Base-by-base conservation (phyloP, 495 filamentous ascomycete species). In the Chlorociboria aeruginascens region DNA sequence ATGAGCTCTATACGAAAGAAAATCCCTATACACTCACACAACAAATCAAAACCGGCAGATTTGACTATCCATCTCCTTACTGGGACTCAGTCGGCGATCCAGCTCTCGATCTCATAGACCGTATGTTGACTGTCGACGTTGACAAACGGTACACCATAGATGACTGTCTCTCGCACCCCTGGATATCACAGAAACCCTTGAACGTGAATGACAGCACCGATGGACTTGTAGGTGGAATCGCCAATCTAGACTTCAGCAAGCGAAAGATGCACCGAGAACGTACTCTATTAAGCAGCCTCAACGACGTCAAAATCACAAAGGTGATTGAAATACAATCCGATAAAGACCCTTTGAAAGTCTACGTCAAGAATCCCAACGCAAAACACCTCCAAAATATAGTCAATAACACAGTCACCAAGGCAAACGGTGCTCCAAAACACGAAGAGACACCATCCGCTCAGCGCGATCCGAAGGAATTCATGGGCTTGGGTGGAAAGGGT, bases 31-130 rank as follows among this genome's bases (percentile, higher is more conserved):
- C 74, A 0, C 72, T 99, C 12, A 82, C 85, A 0, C 86, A 99
- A 52, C 77, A 97, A 66, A 99, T 99, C 65, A 85, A 83, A 60
- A 72, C 76, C 60, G 93, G 84, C 6, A 76, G 76, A 38, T 97
- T 94, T 54, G 86, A 96, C 63, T 99, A 95, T 54, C 93, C 93
- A 1, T 90, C 86, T 1, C 93, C 93, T 12, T 99, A 97, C 63
- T 99, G 93, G 93, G 92, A 97, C 63, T 78, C 81, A 3, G 82
- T 99, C 49, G 83, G 79, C 48, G 93, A 99, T 48, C 76, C 83
- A 35, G 93, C 90, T 3, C 62, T 97, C 44, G 89, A 96, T 49
- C 74, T 99, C 20, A 97, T 99, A 49, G 93, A 97, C 61, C 73
- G 75, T 30, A 99, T 99, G 93, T 76, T 99, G 30, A 82, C 82